These are phyloP conservation scores for Dactylorhiza incarnata DNA, from an alignment of 106 monocot genomes.

Conservation along the genomic window DNA sequence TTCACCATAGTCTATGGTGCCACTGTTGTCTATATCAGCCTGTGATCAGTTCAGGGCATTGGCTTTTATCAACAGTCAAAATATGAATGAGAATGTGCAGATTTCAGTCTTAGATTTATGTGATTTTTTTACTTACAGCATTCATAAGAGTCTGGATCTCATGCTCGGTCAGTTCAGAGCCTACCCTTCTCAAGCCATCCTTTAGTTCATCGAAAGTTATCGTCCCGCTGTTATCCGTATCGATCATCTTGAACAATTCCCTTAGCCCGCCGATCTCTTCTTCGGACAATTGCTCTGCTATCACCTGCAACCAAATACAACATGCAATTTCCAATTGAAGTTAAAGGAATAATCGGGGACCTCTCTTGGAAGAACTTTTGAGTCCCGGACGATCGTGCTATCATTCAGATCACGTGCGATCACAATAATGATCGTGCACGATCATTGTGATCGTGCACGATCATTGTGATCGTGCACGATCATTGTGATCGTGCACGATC, in stretches of 20 bases:
- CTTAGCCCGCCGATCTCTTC: conserved; percentile 86
- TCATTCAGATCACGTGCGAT: no score
- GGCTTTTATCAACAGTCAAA: background rate
- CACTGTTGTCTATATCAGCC: conserved; percentile 93
- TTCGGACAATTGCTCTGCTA: conserved; percentile 86
- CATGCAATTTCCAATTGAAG: no score
- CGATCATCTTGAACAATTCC: conserved; percentile 75
- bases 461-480: no score
- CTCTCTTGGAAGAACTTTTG: no score
- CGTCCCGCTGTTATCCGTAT: conserved; percentile 71
- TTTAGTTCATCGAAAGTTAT: conserved; percentile 82
- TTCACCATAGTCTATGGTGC: conserved; percentile 89
- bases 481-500: no score
- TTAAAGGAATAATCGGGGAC: no score
- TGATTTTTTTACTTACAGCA: conserved; percentile 34
- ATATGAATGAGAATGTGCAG: background rate
- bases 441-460: no score
- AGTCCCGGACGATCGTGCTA: no score
- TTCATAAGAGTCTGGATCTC: conserved; percentile 72
- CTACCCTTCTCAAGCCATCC: conserved; percentile 59
- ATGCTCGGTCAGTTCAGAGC: conserved; percentile 49
- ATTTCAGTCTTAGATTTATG: background rate
- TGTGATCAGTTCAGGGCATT: conserved; percentile 12
- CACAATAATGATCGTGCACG: no score
- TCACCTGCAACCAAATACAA: conserved; percentile 42